phyloP scores from a whole-genome alignment of 352 stramenopile genomes.

The Phytopythium ostracodes region DNA sequence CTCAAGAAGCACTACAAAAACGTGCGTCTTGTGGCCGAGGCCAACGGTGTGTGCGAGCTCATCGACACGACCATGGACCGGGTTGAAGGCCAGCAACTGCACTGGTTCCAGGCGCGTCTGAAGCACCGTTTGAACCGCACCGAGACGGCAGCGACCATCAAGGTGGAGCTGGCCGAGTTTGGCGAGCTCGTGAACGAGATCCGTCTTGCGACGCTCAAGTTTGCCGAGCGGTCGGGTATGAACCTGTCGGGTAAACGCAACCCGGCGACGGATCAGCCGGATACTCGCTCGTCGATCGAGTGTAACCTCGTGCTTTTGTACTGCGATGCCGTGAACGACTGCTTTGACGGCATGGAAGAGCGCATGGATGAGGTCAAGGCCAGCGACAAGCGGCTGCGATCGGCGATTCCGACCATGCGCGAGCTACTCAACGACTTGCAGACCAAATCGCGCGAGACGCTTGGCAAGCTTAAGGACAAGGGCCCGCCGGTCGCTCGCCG shows the following conservation, averaged over 20 bases:
- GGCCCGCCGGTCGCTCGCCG: constrained; percentile 44
- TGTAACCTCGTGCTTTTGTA: constrained; percentile 55
- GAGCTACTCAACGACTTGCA: constrained; percentile 61
- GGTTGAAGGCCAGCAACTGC: constrained; percentile 63
- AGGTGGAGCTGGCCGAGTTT: constrained; percentile 81
- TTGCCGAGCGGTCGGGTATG: constrained; percentile 83
- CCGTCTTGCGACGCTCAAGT: constrained; percentile 69
- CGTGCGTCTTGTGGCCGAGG: constrained; percentile 72
- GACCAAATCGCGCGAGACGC: constrained; percentile 50
- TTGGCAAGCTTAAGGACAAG: constrained; percentile 68
- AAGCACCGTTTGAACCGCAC: constrained; percentile 69
- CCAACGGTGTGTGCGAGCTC: constrained; percentile 72
- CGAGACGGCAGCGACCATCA: constrained; percentile 82
- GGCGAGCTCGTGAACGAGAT: constrained; percentile 79
- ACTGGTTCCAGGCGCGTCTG: constrained; percentile 74
- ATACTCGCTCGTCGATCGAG: constrained; percentile 77
- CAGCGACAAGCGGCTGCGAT: constrained; percentile 73
- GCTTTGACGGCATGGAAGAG: constrained; percentile 74
- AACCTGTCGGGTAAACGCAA: constrained; percentile 82
- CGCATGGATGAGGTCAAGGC: constrained; percentile 83
- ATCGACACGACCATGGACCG: constrained; percentile 74
- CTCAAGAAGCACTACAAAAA: constrained; percentile 90
- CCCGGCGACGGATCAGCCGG: constrained; percentile 51
- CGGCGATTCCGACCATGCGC: constrained; percentile 57
- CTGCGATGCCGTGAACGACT: constrained; percentile 66